Evolutionary conservation across 306 rosid genomes (phyloP), one percentile per base, ranked within the genome.

Genomic region (Dalbergia oliveri): DNA sequence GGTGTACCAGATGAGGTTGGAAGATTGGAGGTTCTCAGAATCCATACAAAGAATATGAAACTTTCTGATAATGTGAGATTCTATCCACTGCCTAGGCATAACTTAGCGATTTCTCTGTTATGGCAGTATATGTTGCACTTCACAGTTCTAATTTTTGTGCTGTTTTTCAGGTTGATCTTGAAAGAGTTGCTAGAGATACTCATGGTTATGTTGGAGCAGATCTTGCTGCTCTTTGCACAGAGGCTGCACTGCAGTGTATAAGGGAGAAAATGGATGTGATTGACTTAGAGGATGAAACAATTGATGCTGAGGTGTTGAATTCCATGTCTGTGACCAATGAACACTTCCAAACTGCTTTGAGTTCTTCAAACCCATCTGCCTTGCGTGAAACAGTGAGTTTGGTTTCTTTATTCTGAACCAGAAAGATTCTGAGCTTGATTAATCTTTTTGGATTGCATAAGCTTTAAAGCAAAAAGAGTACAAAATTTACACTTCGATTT

Each of bases 1-100:
- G 93, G 93, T 33, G 93, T 87, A 12, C 95, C 93, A 0, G 91
- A 87, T 87, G 95, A 91, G 76, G 78, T 91, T 75, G 95, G 95
- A 49, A 86, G 95, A 74, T 78, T 87, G 87, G 93, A 91, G 88
- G 88, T 91, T 74, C 89, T 89, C 63, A 82, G 92, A 68, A 90
- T 90, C 67, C 92, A 87, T 66, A 87, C 92, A 26, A 90, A 90
- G 86, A 88, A 87, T 61, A 91, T 91, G 95, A 91, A 91, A 86
- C 92, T 91, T 66, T 81, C 91, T 8, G 91, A 87, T 59, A 89
- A 87, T 69, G 95, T 91, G 66, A 80, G 88, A 76, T 59, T 79
- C 41, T 59, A 13, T 31, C 26, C 47, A 18, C 12, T 34, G 34
- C 61, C 71, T 53, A 21, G n/a, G 64, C 59, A 23, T 69, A 75